These are phyloP conservation scores for Blastocladiella britannica DNA, from an alignment of 192 early-diverging fungal species.

Conservation along the genomic window DNA sequence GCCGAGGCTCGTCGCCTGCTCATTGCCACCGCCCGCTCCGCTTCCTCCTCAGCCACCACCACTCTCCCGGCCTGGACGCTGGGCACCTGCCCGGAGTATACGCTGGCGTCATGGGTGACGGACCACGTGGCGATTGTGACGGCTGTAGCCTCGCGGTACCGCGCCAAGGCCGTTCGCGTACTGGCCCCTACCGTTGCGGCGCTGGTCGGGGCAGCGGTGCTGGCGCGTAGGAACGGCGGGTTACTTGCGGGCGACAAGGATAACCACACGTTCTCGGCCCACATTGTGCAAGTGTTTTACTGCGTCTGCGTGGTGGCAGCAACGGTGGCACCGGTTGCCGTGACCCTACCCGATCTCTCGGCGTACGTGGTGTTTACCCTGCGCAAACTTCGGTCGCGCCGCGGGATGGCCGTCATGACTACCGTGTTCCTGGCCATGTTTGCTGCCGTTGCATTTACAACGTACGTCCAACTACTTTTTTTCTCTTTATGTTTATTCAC, in stretches of 20 bases:
- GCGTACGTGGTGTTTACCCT: slow-evolving; percentile 1
- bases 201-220: not conserved
- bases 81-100: not conserved
- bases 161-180: not conserved
- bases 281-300: slow-evolving; percentile 75
- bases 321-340: slow-evolving; percentile 21
- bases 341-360: slow-evolving; percentile 12
- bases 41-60: not conserved
- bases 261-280: slow-evolving; percentile 56
- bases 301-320: slow-evolving; percentile 40
- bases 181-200: not conserved
- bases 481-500: not conserved
- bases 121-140: slow-evolving; percentile 2
- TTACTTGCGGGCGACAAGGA: slow-evolving; percentile 46
- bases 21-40: not conserved
- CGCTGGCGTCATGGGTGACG: slow-evolving; percentile 58
- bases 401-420: not conserved
- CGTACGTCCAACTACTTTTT: not conserved
- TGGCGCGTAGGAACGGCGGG: not conserved
- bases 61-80: slow-evolving; percentile 2
- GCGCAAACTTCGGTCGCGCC: slow-evolving; percentile 2
- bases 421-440: not conserved
- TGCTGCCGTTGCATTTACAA: not conserved
- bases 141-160: not conserved
- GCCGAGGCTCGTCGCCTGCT: slow-evolving; percentile 7